Evolutionary conservation across 2,329 filamentous ascomycete genomes (phyloP).

Genomic region (Neocatenulostroma microsporum): DNA sequence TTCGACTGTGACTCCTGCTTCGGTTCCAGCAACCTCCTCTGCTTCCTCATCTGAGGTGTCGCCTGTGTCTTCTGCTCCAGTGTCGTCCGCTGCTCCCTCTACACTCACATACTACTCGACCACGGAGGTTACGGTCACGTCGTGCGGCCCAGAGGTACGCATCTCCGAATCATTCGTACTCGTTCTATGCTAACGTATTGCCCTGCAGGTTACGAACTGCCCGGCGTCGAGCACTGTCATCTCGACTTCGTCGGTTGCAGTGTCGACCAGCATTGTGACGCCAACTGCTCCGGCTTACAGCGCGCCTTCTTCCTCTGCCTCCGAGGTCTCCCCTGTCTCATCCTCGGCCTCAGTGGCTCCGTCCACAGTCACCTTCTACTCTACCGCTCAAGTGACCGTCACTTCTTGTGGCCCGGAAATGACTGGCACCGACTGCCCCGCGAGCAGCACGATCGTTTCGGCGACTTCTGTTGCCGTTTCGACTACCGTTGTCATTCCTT

Average conservation of each 20-base stretch:
- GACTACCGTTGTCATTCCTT: conserved; percentile 30
- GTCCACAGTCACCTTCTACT: conserved; percentile 30
- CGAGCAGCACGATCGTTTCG: conserved; percentile 25
- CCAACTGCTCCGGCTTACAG: conserved; percentile 1
- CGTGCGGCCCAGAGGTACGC: conserved; percentile 32
- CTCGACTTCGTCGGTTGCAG: conserved; percentile 10
- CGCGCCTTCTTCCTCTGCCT: background rate
- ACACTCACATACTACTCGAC: conserved; percentile 33
- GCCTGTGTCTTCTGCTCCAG: conserved; percentile 3
- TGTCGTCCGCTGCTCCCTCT: conserved; percentile 9
- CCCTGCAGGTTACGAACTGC: conserved; percentile 24
- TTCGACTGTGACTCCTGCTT: conserved; percentile 45
- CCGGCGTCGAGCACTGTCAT: conserved; percentile 20
- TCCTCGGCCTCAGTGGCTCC: conserved; percentile 10
- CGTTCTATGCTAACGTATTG: too few species aligned
- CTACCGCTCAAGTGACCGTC: conserved; percentile 37
- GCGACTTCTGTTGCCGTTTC: conserved; percentile 34
- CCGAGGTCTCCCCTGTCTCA: conserved; percentile 6
- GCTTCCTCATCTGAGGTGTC: conserved; percentile 4
- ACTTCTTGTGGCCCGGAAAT: conserved; percentile 34
- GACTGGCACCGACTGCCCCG: conserved; percentile 30
- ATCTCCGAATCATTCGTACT: too few species aligned
- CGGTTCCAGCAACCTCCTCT: conserved; percentile 2
- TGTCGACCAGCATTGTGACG: conserved; percentile 10
- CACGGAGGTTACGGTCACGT: conserved; percentile 34